A percentile compares a stretch with the other conserved stretches of the same genome.
phyloP scores from a whole-genome alignment of 495 filamentous ascomycete genomes.

The Lasiosphaeria ovina region DNA sequence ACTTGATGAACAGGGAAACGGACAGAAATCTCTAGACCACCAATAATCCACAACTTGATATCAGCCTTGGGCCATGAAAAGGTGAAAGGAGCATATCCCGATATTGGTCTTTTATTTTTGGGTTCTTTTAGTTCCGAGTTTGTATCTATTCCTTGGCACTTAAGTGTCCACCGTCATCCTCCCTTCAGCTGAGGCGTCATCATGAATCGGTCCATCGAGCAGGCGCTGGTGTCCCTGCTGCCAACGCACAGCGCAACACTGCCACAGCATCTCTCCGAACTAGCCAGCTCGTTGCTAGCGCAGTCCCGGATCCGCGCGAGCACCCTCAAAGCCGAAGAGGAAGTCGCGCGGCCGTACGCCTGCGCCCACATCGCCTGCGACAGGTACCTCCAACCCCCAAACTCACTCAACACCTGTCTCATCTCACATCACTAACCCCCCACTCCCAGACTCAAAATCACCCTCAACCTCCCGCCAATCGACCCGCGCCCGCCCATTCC shows the following conservation, averaged over 20 bases:
- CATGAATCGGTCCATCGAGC: conserved; percentile 75
- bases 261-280: conserved; percentile 70
- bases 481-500: conserved; percentile 78
- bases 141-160: background rate
- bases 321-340: conserved; percentile 81
- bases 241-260: conserved; percentile 72
- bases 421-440: conserved; percentile 5
- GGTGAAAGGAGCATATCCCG: too few species aligned
- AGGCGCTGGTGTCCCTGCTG: conserved; percentile 70
- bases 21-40: too few species aligned
- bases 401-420: conserved; percentile 2
- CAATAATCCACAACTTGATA: too few species aligned
- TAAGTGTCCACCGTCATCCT: too few species aligned
- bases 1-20: too few species aligned
- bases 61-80: too few species aligned
- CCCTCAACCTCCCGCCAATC: conserved; percentile 80
- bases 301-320: conserved; percentile 80
- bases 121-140: background rate
- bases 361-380: conserved; percentile 93
- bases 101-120: background rate
- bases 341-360: conserved; percentile 80
- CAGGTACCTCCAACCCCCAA: conserved; percentile 47
- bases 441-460: conserved; percentile 64
- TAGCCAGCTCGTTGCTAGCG: conserved; percentile 77
- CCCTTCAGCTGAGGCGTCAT: background rate